Evolutionary conservation across 2,329 filamentous ascomycete genomes (phyloP).

Genomic region (Xylaria sp.): DNA sequence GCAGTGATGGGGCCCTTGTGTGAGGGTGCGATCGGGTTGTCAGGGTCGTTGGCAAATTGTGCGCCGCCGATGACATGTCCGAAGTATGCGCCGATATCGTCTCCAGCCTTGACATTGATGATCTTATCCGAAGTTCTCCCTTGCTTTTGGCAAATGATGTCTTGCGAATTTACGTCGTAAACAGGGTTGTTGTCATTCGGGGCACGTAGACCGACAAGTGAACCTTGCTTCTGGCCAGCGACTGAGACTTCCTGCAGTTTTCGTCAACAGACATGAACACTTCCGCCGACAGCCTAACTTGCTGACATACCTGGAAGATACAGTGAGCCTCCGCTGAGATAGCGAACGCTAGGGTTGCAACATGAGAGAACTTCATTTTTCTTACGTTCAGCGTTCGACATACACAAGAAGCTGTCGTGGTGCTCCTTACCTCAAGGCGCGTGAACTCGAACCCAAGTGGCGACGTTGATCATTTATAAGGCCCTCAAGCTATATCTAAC

Average conservation of each 20-base stretch:
- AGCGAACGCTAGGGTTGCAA: constrained; percentile 43
- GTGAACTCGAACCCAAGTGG: neutral
- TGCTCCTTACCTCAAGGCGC: neutral
- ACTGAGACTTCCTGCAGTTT: constrained; percentile 51
- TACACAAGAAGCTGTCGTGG: neutral
- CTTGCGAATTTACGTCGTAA: constrained; percentile 53
- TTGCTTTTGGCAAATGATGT: constrained; percentile 56
- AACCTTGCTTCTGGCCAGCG: constrained; percentile 51
- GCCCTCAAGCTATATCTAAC: too few relatives aligned
- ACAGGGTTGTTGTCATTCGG: constrained; percentile 60
- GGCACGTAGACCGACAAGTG: constrained; percentile 52
- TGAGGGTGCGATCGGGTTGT: constrained; percentile 60
- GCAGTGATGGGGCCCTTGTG: constrained; percentile 61
- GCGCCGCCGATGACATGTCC: constrained; percentile 60
- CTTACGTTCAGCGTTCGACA: neutral
- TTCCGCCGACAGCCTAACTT: neutral
- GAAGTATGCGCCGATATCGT: constrained; percentile 58
- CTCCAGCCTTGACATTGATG: constrained; percentile 56
- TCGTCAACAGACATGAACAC: constrained; percentile 21
- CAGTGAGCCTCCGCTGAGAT: constrained; percentile 48
- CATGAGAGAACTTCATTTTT: constrained; percentile 48
- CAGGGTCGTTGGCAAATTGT: constrained; percentile 54
- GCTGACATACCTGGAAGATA: constrained; percentile 49
- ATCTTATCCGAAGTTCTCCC: constrained; percentile 50
- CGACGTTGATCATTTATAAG: constrained; percentile 17